Percentiles rank a stretch among this genome's conserved stretches.
Evolutionary conservation across 176 grass and related monocot genomes (phyloP).

Genomic region (Calamus simplicifolius): DNA sequence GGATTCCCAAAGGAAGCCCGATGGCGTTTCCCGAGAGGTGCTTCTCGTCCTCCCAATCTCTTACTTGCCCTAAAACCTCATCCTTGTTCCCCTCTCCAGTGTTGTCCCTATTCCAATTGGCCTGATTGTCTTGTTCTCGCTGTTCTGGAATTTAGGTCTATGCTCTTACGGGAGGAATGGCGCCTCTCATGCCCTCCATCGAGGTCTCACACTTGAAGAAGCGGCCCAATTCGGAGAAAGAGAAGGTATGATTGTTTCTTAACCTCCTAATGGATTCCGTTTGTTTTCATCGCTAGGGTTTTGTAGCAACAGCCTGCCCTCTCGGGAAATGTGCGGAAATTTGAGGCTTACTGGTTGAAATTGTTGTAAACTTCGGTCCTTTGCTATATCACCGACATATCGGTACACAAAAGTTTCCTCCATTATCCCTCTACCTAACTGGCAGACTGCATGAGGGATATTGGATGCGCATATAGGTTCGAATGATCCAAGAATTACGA

Average conservation of each 20-base stretch:
- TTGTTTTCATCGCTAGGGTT: not conserved
- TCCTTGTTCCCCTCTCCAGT: not conserved
- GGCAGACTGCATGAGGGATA: too few species aligned
- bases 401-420: too few species aligned
- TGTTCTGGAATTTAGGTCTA: constrained; percentile 43
- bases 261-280: constrained; percentile 13
- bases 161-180: constrained; percentile 79
- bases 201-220: constrained; percentile 79
- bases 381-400: too few species aligned
- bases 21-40: constrained; percentile 93
- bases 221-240: constrained; percentile 51
- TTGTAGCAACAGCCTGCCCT: too few species aligned
- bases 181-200: constrained; percentile 69
- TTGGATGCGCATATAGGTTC: too few species aligned
- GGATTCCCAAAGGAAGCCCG: constrained; percentile 90
- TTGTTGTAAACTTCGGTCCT: too few species aligned
- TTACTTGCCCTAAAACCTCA: not conserved
- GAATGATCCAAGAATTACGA: too few species aligned
- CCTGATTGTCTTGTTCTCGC: not conserved
- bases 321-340: too few species aligned
- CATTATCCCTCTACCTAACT: too few species aligned
- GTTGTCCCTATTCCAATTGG: too few species aligned
- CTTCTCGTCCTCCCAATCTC: not conserved
- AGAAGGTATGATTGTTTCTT: constrained; percentile 34
- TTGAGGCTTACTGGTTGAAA: too few species aligned